These are phyloP conservation scores for Rhodotorula kratochvilovae DNA, from an alignment of 768 basidiomycete species.

Conservation along the genomic window DNA sequence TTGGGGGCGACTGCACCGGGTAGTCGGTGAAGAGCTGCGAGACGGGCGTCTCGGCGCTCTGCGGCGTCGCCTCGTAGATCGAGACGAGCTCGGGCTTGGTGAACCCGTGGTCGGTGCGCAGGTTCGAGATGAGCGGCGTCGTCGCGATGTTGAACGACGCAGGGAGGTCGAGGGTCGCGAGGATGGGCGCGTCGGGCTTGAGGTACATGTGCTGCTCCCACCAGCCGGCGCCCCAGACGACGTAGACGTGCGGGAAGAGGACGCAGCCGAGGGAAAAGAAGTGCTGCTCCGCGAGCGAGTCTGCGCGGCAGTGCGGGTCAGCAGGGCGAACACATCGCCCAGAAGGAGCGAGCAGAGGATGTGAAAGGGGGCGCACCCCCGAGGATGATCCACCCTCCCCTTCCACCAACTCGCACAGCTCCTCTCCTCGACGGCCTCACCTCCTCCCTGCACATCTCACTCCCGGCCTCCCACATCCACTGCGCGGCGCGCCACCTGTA, in stretches of 20 bases:
- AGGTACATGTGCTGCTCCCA: constrained; percentile 9
- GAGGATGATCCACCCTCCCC: constrained; percentile 3
- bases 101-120: constrained; percentile 10
- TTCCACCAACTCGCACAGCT: background rate
- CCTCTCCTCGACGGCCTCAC: background rate
- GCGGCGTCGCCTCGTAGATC: background rate
- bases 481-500: background rate
- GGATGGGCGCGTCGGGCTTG: background rate
- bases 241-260: background rate
- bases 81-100: background rate
- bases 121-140: constrained; percentile 6
- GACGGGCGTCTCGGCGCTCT: background rate
- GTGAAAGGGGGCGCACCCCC: background rate
- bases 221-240: background rate
- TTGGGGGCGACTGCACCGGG: background rate
- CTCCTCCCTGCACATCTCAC: background rate
- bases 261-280: background rate
- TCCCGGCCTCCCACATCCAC: background rate
- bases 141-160: background rate
- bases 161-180: background rate
- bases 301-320: background rate
- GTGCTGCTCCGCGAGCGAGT: constrained; percentile 9
- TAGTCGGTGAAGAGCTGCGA: background rate
- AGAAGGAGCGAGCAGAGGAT: no score
- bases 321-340: no score